Evolutionary conservation across 306 rosid genomes (phyloP).

Genomic region (Canavalia gladiata): DNA sequence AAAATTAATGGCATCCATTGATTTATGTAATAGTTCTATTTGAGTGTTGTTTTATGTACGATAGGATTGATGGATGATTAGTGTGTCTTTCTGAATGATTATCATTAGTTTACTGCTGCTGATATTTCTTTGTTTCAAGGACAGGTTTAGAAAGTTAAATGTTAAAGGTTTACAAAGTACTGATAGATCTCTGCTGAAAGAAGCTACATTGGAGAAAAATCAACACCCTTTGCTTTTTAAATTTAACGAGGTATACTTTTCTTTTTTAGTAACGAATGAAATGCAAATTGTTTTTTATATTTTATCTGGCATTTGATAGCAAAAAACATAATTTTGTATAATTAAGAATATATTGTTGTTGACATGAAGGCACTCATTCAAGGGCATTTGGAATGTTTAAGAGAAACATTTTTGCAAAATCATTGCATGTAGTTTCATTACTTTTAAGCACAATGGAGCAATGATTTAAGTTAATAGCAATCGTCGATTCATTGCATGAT

Average conservation of each 20-base stretch:
- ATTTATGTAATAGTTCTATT: conserved; percentile 15
- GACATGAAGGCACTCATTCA: conserved; percentile 24
- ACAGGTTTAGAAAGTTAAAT: conserved; percentile 73
- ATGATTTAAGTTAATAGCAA: conserved; percentile 5
- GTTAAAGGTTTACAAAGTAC: conserved; percentile 61
- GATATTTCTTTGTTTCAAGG: conserved; percentile 40
- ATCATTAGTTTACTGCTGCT: conserved; percentile 43
- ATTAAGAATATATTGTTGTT: background rate
- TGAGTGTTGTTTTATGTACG: conserved; percentile 9
- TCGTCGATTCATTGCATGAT: conserved; percentile 21
- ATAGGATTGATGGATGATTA: conserved; percentile 25
- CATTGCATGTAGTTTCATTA: conserved; percentile 30
- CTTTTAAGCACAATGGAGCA: conserved; percentile 27
- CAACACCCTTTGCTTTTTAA: conserved; percentile 77
- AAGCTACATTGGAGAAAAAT: conserved; percentile 66
- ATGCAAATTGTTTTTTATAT: conserved; percentile 15
- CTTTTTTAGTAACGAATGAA: conserved; percentile 24
- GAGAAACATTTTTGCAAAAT: conserved; percentile 16
- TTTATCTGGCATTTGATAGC: conserved; percentile 15
- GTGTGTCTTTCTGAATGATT: conserved; percentile 45
- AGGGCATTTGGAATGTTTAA: background rate
- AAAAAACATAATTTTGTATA: conserved; percentile 28
- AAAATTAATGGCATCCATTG: conserved; percentile 26
- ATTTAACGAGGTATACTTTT: conserved; percentile 78
- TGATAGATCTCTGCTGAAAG: conserved; percentile 60